A percentile compares a stretch with the other conserved stretches of the same genome.
These are phyloP conservation scores for Chamaecrista fasciculata DNA, from an alignment of 306 rosid species.

Conservation along the genomic window DNA sequence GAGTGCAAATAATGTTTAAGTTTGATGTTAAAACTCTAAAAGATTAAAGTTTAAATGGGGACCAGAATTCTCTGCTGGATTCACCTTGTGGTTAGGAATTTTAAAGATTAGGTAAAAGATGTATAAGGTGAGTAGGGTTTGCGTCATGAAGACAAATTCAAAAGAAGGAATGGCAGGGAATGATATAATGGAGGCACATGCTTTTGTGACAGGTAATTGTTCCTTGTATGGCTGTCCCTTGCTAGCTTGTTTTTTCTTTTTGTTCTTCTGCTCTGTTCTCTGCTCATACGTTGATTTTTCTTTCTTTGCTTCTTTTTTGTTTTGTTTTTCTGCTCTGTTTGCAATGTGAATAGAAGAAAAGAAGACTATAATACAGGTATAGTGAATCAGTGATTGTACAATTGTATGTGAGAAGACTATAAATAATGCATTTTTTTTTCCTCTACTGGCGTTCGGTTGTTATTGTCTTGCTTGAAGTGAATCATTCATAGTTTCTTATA, in stretches of 20 bases:
- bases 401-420: constrained; percentile 5
- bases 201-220: constrained; percentile 54
- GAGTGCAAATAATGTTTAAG: too few species aligned
- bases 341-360: not conserved
- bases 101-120: not conserved
- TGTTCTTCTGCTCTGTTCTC: constrained; percentile 33
- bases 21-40: too few species aligned
- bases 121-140: constrained; percentile 30
- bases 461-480: not conserved
- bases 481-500: too few species aligned
- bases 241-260: constrained; percentile 26
- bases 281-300: constrained; percentile 23
- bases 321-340: constrained; percentile 1
- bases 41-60: too few species aligned
- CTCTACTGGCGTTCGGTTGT: constrained; percentile 10
- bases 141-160: constrained; percentile 30
- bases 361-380: too few species aligned
- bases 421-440: not conserved
- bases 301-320: not conserved
- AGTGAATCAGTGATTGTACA: not conserved
- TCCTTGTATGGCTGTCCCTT: constrained; percentile 49
- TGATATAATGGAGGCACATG: constrained; percentile 58
- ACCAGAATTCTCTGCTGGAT: too few species aligned
- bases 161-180: constrained; percentile 28
- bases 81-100: constrained; percentile 8